These are phyloP conservation scores for Jamesozyma piceae DNA, from an alignment of 805 yeast species.

Conservation along the genomic window DNA sequence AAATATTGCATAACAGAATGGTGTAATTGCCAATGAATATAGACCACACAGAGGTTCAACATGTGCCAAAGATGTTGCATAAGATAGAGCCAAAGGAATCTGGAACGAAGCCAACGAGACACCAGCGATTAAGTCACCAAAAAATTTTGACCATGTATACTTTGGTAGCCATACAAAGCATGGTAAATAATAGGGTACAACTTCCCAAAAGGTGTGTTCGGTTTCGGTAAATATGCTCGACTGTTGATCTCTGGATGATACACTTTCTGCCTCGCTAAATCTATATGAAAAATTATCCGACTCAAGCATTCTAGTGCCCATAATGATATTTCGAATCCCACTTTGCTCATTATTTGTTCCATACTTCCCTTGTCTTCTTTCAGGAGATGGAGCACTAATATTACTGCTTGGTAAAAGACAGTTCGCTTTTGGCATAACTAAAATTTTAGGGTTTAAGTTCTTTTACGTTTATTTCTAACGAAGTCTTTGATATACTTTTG, in stretches of 20 bases:
- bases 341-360: background rate
- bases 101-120: constrained; percentile 83
- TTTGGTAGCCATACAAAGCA: constrained; percentile 56
- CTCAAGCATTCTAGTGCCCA: background rate
- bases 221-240: background rate
- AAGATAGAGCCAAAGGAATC: constrained; percentile 65
- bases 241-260: background rate
- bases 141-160: constrained; percentile 34
- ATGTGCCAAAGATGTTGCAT: constrained; percentile 76
- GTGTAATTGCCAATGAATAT: constrained; percentile 66
- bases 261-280: background rate
- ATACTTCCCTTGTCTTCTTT: background rate
- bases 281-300: background rate
- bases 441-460: background rate
- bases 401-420: background rate
- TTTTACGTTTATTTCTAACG: too few relatives aligned
- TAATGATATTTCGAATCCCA: background rate
- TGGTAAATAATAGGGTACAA: constrained; percentile 56
- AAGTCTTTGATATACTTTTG: too few relatives aligned
- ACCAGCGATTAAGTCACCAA: constrained; percentile 74
- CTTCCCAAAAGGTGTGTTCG: constrained; percentile 1
- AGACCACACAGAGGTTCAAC: constrained; percentile 77
- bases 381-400: background rate
- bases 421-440: background rate
- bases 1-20: constrained; percentile 63